phyloP scores from a whole-genome alignment of 164 flowering plant genomes.

The Echeveria elegans region DNA sequence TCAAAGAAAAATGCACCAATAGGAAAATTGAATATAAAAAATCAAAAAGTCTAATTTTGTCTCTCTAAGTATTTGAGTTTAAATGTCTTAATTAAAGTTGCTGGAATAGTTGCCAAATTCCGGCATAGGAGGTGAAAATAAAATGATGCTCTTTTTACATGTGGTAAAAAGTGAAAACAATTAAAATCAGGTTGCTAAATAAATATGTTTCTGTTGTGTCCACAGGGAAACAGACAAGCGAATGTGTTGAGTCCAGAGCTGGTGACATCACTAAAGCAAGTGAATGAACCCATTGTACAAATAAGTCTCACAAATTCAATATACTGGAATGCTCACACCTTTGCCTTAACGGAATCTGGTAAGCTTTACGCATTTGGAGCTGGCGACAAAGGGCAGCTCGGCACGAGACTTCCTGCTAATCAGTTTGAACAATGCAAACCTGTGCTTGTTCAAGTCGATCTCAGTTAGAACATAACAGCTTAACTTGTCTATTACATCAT shows the following conservation, averaged over 20 bases:
- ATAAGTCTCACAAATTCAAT: constrained; percentile 92
- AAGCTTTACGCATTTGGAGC: constrained; percentile 92
- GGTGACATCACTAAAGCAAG: constrained; percentile 68
- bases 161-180: too few species aligned
- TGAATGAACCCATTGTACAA: constrained; percentile 78
- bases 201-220: too few species aligned
- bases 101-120: too few species aligned
- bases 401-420: constrained; percentile 48
- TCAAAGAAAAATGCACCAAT: too few species aligned
- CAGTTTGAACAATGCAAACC: constrained; percentile 72
- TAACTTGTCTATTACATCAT: not conserved
- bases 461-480: constrained; percentile 24
- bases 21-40: too few species aligned
- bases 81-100: too few species aligned
- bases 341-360: constrained; percentile 83
- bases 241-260: constrained; percentile 73
- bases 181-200: too few species aligned
- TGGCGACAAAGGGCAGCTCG: constrained; percentile 97
- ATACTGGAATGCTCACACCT: constrained; percentile 97
- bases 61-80: too few species aligned
- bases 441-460: constrained; percentile 71
- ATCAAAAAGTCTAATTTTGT: too few species aligned
- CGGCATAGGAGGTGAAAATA: too few species aligned
- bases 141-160: too few species aligned
- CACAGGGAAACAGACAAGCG: constrained; percentile 63